A percentile compares a stretch with the other conserved stretches of the same genome.
Evolutionary conservation across 306 rosid genomes (phyloP).

Genomic region (Vicia sativa): DNA sequence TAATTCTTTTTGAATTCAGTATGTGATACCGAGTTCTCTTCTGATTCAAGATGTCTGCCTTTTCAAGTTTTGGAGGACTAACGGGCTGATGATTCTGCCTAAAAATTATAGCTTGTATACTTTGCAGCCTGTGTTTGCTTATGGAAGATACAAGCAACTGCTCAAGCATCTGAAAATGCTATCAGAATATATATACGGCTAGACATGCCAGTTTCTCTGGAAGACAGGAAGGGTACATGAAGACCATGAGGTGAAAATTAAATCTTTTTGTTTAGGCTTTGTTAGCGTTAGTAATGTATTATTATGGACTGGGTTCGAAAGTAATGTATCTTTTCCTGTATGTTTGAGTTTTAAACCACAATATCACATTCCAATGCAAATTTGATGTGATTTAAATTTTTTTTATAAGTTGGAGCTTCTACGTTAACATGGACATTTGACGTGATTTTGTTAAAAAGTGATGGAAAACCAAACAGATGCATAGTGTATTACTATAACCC

Average conservation of each 20-base stretch:
- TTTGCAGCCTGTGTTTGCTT: conserved; percentile 41
- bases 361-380: too few relatives aligned
- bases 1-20: conserved; percentile 34
- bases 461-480: background rate
- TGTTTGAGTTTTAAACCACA: too few relatives aligned
- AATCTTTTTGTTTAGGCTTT: conserved; percentile 17
- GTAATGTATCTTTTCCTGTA: background rate
- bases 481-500: background rate
- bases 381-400: too few relatives aligned
- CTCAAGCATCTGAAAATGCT: conserved; percentile 33
- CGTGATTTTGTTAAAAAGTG: too few relatives aligned
- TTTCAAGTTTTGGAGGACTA: conserved; percentile 23
- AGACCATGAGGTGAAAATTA: conserved; percentile 46
- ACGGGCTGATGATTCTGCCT: conserved; percentile 29
- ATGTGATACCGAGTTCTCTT: conserved; percentile 34
- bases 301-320: conserved; percentile 10
- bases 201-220: conserved; percentile 29
- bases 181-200: conserved; percentile 27
- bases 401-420: too few relatives aligned
- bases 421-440: too few relatives aligned
- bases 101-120: conserved; percentile 42
- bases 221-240: conserved; percentile 30
- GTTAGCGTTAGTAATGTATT: conserved; percentile 25
- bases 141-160: conserved; percentile 36
- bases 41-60: background rate